phyloP scores from a whole-genome alignment of 2,329 filamentous ascomycete genomes.

The Tolypocladium nubicola region DNA sequence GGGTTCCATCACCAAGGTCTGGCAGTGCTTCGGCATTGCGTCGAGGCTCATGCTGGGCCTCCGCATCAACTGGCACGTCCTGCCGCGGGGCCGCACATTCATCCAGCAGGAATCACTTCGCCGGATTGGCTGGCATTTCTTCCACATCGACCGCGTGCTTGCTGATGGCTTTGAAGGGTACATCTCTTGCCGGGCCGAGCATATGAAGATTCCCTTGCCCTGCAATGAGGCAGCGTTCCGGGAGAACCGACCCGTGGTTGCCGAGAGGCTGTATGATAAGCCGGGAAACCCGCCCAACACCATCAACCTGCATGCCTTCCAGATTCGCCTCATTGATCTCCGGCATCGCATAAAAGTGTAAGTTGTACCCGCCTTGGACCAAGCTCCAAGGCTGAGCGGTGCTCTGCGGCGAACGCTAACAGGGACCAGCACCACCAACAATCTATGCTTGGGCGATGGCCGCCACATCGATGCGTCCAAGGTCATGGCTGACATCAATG shows the following conservation, averaged over 20 bases:
- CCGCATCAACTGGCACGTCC: conserved; percentile 28
- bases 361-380: conserved; percentile 6
- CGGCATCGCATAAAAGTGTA: conserved; percentile 26
- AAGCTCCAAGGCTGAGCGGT: not conserved
- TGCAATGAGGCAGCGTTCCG: conserved; percentile 22
- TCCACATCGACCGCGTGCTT: conserved; percentile 25
- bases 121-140: conserved; percentile 27
- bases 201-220: conserved; percentile 27
- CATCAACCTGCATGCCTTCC: conserved; percentile 22
- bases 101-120: conserved; percentile 24
- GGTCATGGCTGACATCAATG: conserved; percentile 25
- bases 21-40: conserved; percentile 27
- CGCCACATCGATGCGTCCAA: conserved; percentile 22
- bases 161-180: conserved; percentile 30
- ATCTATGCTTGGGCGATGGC: conserved; percentile 11
- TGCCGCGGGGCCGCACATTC: conserved; percentile 17
- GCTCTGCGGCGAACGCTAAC: not conserved
- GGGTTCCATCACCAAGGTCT: conserved; percentile 26
- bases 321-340: conserved; percentile 23
- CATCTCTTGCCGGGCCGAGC: conserved; percentile 23
- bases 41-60: conserved; percentile 25
- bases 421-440: conserved; percentile 13
- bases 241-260: conserved; percentile 17
- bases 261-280: conserved; percentile 20
- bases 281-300: conserved; percentile 11